A percentile compares a stretch with the other conserved stretches of the same genome.
Evolutionary conservation across 345 rosid genomes (phyloP).

Genomic region (Anacardium occidentale): DNA sequence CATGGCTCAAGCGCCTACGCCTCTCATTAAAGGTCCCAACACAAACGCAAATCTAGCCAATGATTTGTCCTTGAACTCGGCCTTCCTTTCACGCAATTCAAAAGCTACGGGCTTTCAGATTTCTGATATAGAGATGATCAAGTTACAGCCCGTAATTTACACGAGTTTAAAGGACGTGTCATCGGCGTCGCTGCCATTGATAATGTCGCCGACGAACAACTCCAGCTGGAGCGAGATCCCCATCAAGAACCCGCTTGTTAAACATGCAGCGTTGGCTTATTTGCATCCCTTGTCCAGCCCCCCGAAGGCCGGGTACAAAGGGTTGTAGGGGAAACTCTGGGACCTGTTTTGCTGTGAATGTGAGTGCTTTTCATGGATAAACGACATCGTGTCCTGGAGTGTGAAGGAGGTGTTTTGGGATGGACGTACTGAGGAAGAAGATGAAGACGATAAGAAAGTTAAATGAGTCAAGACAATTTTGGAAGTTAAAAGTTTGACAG

Average conservation of each 20-base stretch:
- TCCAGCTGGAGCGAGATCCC: conserved; percentile 58
- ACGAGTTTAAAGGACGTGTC: conserved; percentile 55
- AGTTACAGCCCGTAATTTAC: conserved; percentile 35
- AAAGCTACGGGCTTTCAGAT: neutral
- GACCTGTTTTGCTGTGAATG: conserved; percentile 25
- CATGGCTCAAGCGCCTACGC: neutral
- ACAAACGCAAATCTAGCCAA: neutral
- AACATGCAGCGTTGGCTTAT: conserved; percentile 63
- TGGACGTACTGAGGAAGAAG: conserved; percentile 17
- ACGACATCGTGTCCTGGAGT: conserved; percentile 26
- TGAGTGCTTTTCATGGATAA: conserved; percentile 40
- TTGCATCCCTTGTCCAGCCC: conserved; percentile 55
- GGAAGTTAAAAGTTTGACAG: conserved; percentile 30
- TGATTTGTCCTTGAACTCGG: conserved; percentile 6
- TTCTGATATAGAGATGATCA: conserved; percentile 43
- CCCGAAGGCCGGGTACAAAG: conserved; percentile 30
- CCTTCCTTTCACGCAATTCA: conserved; percentile 11
- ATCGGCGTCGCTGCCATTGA: conserved; percentile 28
- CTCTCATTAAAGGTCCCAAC: neutral
- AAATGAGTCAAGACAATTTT: conserved; percentile 18
- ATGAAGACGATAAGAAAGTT: conserved; percentile 24
- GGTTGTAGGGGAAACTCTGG: conserved; percentile 28
- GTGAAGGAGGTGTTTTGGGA: conserved; percentile 20
- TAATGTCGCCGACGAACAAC: conserved; percentile 35
- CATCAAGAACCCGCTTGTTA: conserved; percentile 56